Percentiles rank a stretch among this genome's conserved stretches.
These are phyloP conservation scores for Boletus sensibilis DNA, from an alignment of 768 basidiomycete species.

Conservation along the genomic window DNA sequence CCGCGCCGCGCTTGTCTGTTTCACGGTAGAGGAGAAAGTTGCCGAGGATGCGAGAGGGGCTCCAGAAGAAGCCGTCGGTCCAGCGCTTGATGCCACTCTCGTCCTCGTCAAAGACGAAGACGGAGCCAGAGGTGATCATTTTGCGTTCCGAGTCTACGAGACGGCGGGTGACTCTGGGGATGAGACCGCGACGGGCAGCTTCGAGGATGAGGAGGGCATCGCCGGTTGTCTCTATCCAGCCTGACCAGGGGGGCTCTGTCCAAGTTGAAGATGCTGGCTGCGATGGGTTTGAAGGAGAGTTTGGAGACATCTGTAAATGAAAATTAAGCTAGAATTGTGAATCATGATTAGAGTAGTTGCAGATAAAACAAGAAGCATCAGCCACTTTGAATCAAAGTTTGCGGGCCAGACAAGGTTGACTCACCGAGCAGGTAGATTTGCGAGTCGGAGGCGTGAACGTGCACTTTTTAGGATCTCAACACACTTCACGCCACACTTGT, in stretches of 20 bases:
- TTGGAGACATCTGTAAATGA: conserved; percentile 27
- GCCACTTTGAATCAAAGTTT: conserved; percentile 43
- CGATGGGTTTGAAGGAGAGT: conserved; percentile 25
- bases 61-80: conserved; percentile 98
- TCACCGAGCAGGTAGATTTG: conserved; percentile 64
- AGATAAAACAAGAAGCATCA: conserved; percentile 13
- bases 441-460: conserved; percentile 51
- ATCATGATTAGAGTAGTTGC: conserved; percentile 15
- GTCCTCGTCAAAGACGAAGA: conserved; percentile 97
- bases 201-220: conserved; percentile 97
- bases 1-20: conserved; percentile 78
- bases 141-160: conserved; percentile 89
- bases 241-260: conserved; percentile 89
- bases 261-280: conserved; percentile 47
- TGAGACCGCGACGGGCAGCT: conserved; percentile 84
- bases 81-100: conserved; percentile 97
- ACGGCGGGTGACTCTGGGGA: conserved; percentile 88
- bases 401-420: conserved; percentile 59
- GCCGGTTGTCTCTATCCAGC: conserved; percentile 93
- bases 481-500: conserved; percentile 33
- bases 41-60: conserved; percentile 86
- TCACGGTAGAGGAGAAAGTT: conserved; percentile 96
- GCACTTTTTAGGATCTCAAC: conserved; percentile 32
- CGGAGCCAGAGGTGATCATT: conserved; percentile 90
- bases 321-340: neutral